Percentiles rank a stretch among this genome's conserved stretches.
These are phyloP conservation scores for Solanum paucissectum DNA, from an alignment of 257 asterid genomes.

Conservation along the genomic window DNA sequence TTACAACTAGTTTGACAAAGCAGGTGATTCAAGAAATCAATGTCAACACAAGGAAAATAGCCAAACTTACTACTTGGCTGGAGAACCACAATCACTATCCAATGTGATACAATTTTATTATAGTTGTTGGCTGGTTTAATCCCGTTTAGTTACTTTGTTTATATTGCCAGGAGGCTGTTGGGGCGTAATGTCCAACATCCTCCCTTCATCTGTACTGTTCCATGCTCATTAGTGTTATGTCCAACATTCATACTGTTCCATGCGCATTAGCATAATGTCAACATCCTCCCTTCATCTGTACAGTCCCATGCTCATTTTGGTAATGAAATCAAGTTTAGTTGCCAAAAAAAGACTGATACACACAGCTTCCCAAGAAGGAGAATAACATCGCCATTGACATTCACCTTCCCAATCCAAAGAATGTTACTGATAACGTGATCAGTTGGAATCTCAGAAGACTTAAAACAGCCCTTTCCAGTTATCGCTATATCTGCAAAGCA, in stretches of 20 bases:
- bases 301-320: not conserved
- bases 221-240: not conserved
- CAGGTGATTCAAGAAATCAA: not conserved
- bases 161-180: not conserved
- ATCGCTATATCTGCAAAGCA: not conserved
- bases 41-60: not conserved
- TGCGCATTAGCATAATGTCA: too few species aligned
- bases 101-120: too few species aligned
- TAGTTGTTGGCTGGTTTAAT: not conserved
- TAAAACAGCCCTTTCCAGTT: not conserved
- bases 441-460: not conserved
- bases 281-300: too few species aligned
- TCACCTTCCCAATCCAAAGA: not conserved
- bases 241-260: too few species aligned
- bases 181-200: not conserved
- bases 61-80: not conserved
- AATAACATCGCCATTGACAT: not conserved
- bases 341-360: not conserved
- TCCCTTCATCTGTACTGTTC: not conserved
- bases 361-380: not conserved
- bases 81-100: not conserved
- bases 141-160: not conserved
- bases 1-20: not conserved
- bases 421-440: not conserved
- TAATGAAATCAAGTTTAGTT: not conserved